Conservation (phyloP, 2,329 filamentous ascomycete genomes). For the Nemania diffusa region DNA sequence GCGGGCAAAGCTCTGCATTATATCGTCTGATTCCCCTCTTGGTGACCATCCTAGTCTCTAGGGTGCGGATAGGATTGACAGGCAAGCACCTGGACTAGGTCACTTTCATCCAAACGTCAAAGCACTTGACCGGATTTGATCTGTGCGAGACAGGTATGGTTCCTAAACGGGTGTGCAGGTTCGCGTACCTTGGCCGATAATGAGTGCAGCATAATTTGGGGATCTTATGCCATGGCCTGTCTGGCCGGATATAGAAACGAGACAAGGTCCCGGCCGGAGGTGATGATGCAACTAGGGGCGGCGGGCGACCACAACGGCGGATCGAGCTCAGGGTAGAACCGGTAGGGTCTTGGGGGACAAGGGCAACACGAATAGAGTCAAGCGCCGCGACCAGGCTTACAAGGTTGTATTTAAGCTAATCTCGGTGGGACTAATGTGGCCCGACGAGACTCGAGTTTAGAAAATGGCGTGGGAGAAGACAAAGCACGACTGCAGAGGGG, state of each 20-base stretch:
- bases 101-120: conserved; percentile 57
- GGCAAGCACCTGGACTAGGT: conserved; percentile 55
- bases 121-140: conserved; percentile 60
- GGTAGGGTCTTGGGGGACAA: conserved; percentile 49
- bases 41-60: conserved; percentile 48
- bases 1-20: conserved; percentile 56
- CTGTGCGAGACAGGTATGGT: conserved; percentile 61
- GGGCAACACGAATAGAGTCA: conserved; percentile 52
- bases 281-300: conserved; percentile 56
- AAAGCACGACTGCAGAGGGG: conserved; percentile 53
- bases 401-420: conserved; percentile 40
- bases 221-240: conserved; percentile 66
- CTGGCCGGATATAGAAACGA: conserved; percentile 64
- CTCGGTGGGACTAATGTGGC: conserved; percentile 38
- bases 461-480: conserved; percentile 55
- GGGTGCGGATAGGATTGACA: conserved; percentile 52
- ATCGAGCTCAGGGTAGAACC: conserved; percentile 47
- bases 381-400: conserved; percentile 45
- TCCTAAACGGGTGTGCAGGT: conserved; percentile 57
- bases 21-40: conserved; percentile 60
- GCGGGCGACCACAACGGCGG: conserved; percentile 49
- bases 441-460: conserved; percentile 50
- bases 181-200: conserved; percentile 58
- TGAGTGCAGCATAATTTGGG: conserved; percentile 67
- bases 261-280: conserved; percentile 52